These are phyloP conservation scores for Helotiales sp. DNA, from an alignment of 2,329 filamentous ascomycete species.

Conservation along the genomic window DNA sequence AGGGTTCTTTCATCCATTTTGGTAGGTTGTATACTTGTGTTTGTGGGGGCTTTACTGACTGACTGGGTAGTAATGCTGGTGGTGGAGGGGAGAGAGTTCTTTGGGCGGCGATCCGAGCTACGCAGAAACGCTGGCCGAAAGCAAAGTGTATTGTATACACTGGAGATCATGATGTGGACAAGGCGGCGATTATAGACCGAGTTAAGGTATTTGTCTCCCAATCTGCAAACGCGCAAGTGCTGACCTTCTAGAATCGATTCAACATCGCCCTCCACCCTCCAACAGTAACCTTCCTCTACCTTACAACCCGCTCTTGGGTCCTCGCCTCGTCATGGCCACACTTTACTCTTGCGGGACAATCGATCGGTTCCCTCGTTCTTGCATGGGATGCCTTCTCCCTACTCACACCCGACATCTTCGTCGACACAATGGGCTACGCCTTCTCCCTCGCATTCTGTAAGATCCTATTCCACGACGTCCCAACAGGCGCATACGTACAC, in stretches of 20 bases:
- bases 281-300: slow-evolving; percentile 85
- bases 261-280: slow-evolving; percentile 88
- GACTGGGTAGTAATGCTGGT: slow-evolving; percentile 76
- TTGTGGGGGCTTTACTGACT: not conserved
- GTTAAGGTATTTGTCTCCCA: slow-evolving; percentile 63
- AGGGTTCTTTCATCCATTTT: slow-evolving; percentile 98
- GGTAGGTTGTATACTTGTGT: slow-evolving; percentile 55
- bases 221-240: not conserved
- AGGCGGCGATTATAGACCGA: slow-evolving; percentile 75
- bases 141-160: slow-evolving; percentile 94
- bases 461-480: slow-evolving; percentile 77
- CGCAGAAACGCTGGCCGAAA: slow-evolving; percentile 85
- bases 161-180: slow-evolving; percentile 87
- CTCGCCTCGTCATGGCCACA: slow-evolving; percentile 86
- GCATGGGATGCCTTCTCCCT: slow-evolving; percentile 94
- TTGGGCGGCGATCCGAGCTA: slow-evolving; percentile 93
- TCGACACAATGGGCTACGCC: slow-evolving; percentile 98
- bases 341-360: slow-evolving; percentile 94
- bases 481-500: slow-evolving; percentile 93
- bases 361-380: slow-evolving; percentile 82
- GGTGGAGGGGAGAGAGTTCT: slow-evolving; percentile 95
- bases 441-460: slow-evolving; percentile 86
- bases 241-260: slow-evolving; percentile 70
- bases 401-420: slow-evolving; percentile 88
- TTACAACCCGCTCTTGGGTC: slow-evolving; percentile 85